Base-by-base conservation (phyloP, 2,329 filamentous ascomycete genomes). In the Neopestalotiopsis clavispora region DNA sequence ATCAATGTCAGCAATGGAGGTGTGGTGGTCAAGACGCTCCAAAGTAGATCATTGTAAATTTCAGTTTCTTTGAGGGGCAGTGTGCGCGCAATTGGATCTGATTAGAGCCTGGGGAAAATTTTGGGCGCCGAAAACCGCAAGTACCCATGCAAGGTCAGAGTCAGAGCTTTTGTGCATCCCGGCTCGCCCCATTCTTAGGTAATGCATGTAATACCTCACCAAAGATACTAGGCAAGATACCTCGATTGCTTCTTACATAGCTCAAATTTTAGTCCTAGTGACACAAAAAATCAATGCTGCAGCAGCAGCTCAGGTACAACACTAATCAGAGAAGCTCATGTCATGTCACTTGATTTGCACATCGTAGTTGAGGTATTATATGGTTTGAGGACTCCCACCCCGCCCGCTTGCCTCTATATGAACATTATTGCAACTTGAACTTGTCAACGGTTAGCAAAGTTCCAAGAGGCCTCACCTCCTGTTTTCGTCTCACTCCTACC, bases 81-180 rank as follows among this genome's bases (percentile, higher is more conserved):
- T 14, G 38, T 34, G 62, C 30, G 42, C 42, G 60, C 57, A 58
- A 30, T 59, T 34, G 45, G 45, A 52, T n/a, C 45, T 28, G 20
- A 30, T 17, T 9, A 23, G 30, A 38, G 63, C 42, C 52, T 58
- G 42, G 63, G 61, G 61, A 57, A 66, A 66, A 66, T 56, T 66
- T 66, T 66, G 63, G 63, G 32, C 63, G 63, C 63, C 63, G 63
- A 66, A 38, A 66, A 66, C 32, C 63, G 63, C 63, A 56, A 40
- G 20, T 32, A 49, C 61, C 61, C 61, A 64, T 64, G 61, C 40
- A 20, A 13, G 34, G 40, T 49, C 61, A 52, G 38, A 64, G 61
- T 49, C 61, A 64, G 61, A 64, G n/a, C 38, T 52, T 32, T 28
- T 32, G 12, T n/a, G 20, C 40, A 34, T 64, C 61, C 59, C 59